phyloP scores from a whole-genome alignment of 768 basidiomycete genomes.

The Tylopilus balloui region DNA sequence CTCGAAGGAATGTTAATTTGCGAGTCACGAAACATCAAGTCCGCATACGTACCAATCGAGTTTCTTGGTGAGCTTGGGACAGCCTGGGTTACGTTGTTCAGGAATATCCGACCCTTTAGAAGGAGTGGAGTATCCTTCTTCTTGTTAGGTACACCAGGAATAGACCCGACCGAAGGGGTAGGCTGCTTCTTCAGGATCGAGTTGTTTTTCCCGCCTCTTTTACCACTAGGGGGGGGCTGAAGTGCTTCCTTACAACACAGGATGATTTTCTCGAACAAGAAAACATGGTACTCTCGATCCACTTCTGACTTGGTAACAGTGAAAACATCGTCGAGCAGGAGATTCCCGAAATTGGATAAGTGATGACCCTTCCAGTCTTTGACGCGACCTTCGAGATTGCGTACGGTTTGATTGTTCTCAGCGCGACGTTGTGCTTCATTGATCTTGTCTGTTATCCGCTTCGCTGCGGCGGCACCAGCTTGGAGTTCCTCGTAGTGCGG shows the following conservation, averaged over 20 bases:
- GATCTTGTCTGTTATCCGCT: conserved; percentile 91
- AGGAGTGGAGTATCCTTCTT: conserved; percentile 79
- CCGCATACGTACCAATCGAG: conserved; percentile 51
- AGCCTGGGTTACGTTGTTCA: conserved; percentile 91
- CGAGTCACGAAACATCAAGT: conserved; percentile 1
- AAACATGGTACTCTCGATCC: conserved; percentile 97
- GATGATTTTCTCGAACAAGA: conserved; percentile 98
- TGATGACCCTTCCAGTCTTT: conserved; percentile 99
- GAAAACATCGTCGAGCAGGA: conserved; percentile 93
- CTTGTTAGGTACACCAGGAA: conserved; percentile 51
- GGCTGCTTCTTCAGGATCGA: conserved; percentile 85
- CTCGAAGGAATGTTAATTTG: conserved; percentile 26
- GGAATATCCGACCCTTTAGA: conserved; percentile 93
- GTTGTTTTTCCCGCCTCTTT: conserved; percentile 77
- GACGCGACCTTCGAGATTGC: conserved; percentile 78
- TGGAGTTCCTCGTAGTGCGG: conserved; percentile 77
- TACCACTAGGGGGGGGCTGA: conserved; percentile 51
- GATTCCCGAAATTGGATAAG: conserved; percentile 87
- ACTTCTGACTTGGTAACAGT: conserved; percentile 94
- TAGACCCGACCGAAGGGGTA: conserved; percentile 44
- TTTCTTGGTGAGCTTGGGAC: conserved; percentile 54
- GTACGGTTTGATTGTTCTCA: conserved; percentile 88
- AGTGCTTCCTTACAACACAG: conserved; percentile 94
- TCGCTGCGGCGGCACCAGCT: conserved; percentile 78
- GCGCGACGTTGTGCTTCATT: conserved; percentile 92